phyloP scores from a whole-genome alignment of 768 basidiomycete species.

The Podaxis mareebaensis region DNA sequence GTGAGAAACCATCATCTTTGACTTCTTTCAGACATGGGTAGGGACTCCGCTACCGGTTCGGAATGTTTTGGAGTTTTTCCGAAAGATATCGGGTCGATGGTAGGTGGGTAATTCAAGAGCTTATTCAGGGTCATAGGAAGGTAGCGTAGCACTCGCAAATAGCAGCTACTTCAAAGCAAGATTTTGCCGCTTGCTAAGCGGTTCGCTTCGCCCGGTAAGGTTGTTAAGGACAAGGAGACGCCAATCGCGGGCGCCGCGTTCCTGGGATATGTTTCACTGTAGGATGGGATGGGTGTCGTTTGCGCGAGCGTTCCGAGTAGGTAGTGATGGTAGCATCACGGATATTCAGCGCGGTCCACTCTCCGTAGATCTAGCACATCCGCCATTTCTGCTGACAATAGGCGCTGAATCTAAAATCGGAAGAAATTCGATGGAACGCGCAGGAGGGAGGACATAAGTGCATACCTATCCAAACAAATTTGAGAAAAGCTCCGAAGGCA shows the following conservation, averaged over 20 bases:
- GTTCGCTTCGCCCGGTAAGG: not conserved
- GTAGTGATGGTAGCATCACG: not conserved
- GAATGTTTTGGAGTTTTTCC: too few relatives aligned
- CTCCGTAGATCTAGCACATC: not conserved
- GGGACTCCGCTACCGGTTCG: too few relatives aligned
- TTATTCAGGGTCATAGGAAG: too few relatives aligned
- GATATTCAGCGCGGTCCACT: not conserved
- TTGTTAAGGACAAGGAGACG: not conserved
- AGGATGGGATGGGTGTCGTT: not conserved
- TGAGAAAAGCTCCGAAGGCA: not conserved
- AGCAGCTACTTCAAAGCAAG: too few relatives aligned
- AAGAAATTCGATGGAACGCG: too few relatives aligned
- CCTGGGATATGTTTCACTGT: not conserved
- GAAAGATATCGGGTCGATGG: too few relatives aligned
- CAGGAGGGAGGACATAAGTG: not conserved
- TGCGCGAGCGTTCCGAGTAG: not conserved
- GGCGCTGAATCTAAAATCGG: too few relatives aligned
- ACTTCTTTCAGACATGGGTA: too few relatives aligned
- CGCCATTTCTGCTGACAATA: too few relatives aligned
- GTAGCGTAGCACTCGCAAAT: too few relatives aligned
- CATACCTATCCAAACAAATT: not conserved
- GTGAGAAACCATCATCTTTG: too few relatives aligned
- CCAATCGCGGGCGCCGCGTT: not conserved
- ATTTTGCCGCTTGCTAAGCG: not conserved
- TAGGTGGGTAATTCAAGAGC: too few relatives aligned